These are phyloP conservation scores for Vanilla planifolia DNA, from an alignment of 106 monocot genomes.

Conservation along the genomic window DNA sequence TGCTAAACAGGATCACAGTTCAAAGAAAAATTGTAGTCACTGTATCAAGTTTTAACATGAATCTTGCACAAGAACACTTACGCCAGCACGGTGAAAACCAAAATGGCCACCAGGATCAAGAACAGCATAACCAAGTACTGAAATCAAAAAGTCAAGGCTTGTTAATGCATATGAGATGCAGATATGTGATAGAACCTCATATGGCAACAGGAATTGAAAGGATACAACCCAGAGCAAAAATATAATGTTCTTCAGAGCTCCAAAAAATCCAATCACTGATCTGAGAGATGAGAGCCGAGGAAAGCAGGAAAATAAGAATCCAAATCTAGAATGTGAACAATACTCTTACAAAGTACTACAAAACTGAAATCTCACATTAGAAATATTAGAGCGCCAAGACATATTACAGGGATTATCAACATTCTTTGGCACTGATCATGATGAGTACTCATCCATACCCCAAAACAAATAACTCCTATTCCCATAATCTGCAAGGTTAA, in stretches of 20 bases:
- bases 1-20: too few relatives aligned
- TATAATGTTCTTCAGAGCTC: constrained; percentile 67
- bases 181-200: background rate
- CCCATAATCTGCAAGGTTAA: constrained; percentile 53
- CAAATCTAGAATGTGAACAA: background rate
- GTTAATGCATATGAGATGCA: constrained; percentile 1
- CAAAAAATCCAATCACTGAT: constrained; percentile 80
- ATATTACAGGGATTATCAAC: constrained; percentile 78
- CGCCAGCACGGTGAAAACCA: constrained; percentile 86
- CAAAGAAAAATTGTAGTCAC: too few relatives aligned
- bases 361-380: constrained; percentile 46
- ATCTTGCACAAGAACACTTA: constrained; percentile 40
- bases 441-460: constrained; percentile 91
- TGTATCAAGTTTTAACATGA: too few relatives aligned
- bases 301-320: constrained; percentile 1
- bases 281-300: constrained; percentile 35
- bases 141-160: constrained; percentile 50
- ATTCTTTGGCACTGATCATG: constrained; percentile 80
- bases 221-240: constrained; percentile 86
- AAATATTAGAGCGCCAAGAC: constrained; percentile 76
- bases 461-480: constrained; percentile 71
- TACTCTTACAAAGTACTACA: background rate
- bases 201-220: constrained; percentile 21
- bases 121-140: constrained; percentile 77
- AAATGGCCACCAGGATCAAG: constrained; percentile 71